Base-by-base conservation (phyloP, 225 moss, liverwort and hornwort genomes). In the Physcomitrellopsis africana region DNA sequence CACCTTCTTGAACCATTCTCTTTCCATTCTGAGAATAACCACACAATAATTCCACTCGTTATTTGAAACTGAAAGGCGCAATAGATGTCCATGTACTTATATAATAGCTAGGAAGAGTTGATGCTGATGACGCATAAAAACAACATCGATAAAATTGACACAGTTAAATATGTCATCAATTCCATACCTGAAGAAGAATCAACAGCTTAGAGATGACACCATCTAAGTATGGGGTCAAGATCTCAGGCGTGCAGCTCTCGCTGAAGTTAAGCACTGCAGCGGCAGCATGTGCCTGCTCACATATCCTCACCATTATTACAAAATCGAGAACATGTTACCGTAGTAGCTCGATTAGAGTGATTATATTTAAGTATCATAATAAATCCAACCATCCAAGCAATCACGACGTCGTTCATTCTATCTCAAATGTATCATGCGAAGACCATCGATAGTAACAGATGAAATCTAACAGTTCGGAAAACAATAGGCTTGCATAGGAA, bases 1-100 rank as follows among this genome's bases (percentile, higher is more conserved):
- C 99, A 22, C 99, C 99, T 86, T 99, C 99, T 80, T 99, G 99
- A 51, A 99, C 99, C 99, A 99, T 99, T 74, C 92, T 89, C 87
- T 95, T 99, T 60, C 99, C 99, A 78, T 99, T 99, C 99, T 99
- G 93, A 54, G 23, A 42, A 44, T 58, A 61, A 2, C 17, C 45
- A 67, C 46, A 75, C 41, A 80, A 24, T 14, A 7, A 23, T 17
- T 2, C 19, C 59, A 64, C 16, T 37, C 9, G 14, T 70, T 26
- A 68, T 37, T 64, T 60, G 13, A 52, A 60, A 43, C 53, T 47
- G 49, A 63, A 70, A 10, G 44, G n/a, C 27, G 56, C n/a, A 67
- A 49, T 22, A 11, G 9, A 23, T 23, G 67, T 22, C n/a, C 44
- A 16, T 54, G 3, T 46, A 23, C 45, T 7, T 14, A 54, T 44